Conservation (phyloP, 495 filamentous ascomycete species). For the Talaromyces liani region DNA sequence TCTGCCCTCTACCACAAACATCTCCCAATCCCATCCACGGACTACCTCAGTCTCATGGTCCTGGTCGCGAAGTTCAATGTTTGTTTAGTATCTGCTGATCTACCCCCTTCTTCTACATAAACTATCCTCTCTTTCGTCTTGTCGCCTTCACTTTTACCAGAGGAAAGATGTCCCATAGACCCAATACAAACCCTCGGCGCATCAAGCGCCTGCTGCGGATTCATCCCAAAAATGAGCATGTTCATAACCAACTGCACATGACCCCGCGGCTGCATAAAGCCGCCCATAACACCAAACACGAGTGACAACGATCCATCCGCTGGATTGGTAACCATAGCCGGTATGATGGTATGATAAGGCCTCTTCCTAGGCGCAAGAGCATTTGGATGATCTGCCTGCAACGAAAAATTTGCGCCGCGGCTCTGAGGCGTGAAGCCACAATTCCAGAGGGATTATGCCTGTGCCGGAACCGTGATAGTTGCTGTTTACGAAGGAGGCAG, state of each 20-base stretch:
- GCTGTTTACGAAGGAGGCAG: conserved; percentile 91
- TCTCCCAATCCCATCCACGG: conserved; percentile 53
- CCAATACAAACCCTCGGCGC: conserved; percentile 81
- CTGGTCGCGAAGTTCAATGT: conserved; percentile 49
- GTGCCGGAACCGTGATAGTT: conserved; percentile 89
- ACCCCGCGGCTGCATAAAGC: conserved; percentile 98
- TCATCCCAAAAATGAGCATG: conserved; percentile 72
- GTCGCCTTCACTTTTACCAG: conserved; percentile 38
- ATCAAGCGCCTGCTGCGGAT: conserved; percentile 83
- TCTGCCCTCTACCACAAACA: conserved; percentile 89
- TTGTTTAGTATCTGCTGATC: conserved; percentile 54
- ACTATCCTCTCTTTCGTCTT: conserved; percentile 44
- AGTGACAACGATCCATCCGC: conserved; percentile 48
- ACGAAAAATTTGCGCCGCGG: conserved; percentile 74
- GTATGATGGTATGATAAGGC: conserved; percentile 98
- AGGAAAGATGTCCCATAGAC: conserved; percentile 32
- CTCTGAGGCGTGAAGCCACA: conserved; percentile 93
- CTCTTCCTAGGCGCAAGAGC: conserved; percentile 71
- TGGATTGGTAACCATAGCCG: conserved; percentile 73
- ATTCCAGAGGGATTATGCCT: conserved; percentile 66
- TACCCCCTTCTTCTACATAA: conserved; percentile 79
- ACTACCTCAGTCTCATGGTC: conserved; percentile 71
- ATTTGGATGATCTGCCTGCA: conserved; percentile 66
- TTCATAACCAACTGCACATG: conserved; percentile 93
- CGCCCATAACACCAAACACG: conserved; percentile 87